phyloP scores from a whole-genome alignment of 176 grass and related monocot genomes.

The Aegilops longissima region DNA sequence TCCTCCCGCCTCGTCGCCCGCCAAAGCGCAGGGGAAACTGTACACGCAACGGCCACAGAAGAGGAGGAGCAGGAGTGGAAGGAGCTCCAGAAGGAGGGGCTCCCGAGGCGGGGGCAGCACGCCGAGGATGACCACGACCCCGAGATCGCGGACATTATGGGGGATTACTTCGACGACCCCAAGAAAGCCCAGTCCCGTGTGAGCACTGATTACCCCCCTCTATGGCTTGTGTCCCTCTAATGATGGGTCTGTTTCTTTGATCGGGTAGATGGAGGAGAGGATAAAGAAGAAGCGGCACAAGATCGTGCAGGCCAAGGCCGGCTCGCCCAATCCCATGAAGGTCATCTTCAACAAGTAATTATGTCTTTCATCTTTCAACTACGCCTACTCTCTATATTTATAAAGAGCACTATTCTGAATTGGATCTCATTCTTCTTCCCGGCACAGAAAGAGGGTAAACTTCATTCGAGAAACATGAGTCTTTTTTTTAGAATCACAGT shows the following conservation, averaged over 20 bases:
- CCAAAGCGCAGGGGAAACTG: background rate
- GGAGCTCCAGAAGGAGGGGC: conserved; percentile 12
- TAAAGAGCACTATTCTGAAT: background rate
- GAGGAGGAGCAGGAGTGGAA: conserved; percentile 26
- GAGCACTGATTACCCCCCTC: background rate
- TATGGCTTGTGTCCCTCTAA: background rate
- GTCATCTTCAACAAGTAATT: conserved; percentile 93
- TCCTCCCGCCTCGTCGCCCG: background rate
- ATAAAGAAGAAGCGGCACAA: conserved; percentile 83
- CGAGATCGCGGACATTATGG: conserved; percentile 81
- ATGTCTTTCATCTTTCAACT: background rate
- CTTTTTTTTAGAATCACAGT: background rate
- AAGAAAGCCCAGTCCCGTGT: conserved; percentile 79
- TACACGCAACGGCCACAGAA: background rate
- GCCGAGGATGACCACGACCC: conserved; percentile 49
- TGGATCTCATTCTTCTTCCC: background rate
- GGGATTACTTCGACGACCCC: conserved; percentile 76
- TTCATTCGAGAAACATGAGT: background rate
- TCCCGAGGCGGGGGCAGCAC: conserved; percentile 8
- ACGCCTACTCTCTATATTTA: background rate
- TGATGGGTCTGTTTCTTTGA: conserved; percentile 11
- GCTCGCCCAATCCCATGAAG: conserved; percentile 65
- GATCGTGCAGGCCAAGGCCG: conserved; percentile 88
- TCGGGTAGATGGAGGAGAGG: conserved; percentile 73
- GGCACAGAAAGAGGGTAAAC: background rate